Evolutionary conservation across 768 basidiomycete genomes (phyloP), one percentile per base, ranked within the genome.

Genomic region (Termitomyces sp.): DNA sequence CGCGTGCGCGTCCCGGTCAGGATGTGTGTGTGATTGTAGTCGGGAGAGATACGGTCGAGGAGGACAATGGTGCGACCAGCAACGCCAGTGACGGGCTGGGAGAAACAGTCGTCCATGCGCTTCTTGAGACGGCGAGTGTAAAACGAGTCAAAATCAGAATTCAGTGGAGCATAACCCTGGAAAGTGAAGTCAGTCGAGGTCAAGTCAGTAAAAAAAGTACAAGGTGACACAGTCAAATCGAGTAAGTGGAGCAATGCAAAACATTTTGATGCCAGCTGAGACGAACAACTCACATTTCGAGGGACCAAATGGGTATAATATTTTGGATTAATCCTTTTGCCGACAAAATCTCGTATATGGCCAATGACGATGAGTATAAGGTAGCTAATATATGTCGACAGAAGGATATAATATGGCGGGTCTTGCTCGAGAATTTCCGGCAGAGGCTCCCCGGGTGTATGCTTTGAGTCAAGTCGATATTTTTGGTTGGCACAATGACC

Each of bases 141-240:
- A 78, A 98, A 99, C 6, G 97, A 98, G 73, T 98, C 96, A 65
- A 98, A 98, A 72, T 98, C 97, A 9, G 95, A 97, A 75, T 94
- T 96, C 60, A 98, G 81, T 6, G 97, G 91, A 2, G 95, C 96
- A 68, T 97, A 95, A 58, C 96, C 97, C 94, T 98, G 71, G n/a
- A 20, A 53, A 56, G 54, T 36, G 30, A 54, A 45, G 8, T 58
- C 49, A 60, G 54, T 51, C 57, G 27, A 52, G 50, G 22, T 15
- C 27, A 27, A 27, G 27, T 39, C 16, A 39, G 37, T 15, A 18
- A 31, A 49, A n/a, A 18, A n/a, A n/a, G 31, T 31, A 46, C 45
- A 15, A 49, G 27, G 57, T 54, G 16, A 57, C 34, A 48, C 34
- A 34, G 44, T 44, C 34, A 44, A 54, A 50, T 44, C 20, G 33